Percentiles rank a stretch among this genome's conserved stretches.
Evolutionary conservation across 2,329 filamentous ascomycete species (phyloP).

Genomic region (Colletotrichum sp.): DNA sequence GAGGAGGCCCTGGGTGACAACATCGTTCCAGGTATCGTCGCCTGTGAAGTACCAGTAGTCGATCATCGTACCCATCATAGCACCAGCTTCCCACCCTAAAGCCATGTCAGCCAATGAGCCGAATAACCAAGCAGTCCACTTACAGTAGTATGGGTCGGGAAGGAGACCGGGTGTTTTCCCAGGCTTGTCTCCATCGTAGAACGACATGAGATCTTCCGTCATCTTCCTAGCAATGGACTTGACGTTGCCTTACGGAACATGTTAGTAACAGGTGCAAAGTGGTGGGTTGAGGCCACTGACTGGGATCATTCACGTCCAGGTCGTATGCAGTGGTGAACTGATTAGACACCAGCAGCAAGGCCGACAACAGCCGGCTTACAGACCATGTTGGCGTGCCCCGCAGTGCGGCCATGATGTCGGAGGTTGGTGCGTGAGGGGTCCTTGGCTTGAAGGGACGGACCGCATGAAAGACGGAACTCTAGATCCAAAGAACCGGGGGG

Average conservation of each 20-base stretch:
- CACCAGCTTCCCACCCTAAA: constrained; percentile 75
- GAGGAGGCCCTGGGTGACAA: constrained; percentile 71
- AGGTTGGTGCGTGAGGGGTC: not conserved
- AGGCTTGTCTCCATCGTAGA: constrained; percentile 53
- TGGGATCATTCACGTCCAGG: constrained; percentile 40
- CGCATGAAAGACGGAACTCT: not conserved
- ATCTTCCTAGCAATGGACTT: constrained; percentile 54
- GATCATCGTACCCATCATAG: constrained; percentile 73
- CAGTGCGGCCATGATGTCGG: constrained; percentile 17
- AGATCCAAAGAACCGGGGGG: not conserved
- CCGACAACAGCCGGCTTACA: constrained; percentile 10
- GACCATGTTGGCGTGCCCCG: constrained; percentile 13
- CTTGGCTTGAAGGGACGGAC: constrained; percentile 1
- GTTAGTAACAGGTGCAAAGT: not conserved
- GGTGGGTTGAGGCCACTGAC: constrained; percentile 25
- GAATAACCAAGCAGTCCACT: constrained; percentile 23
- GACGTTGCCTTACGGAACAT: constrained; percentile 49
- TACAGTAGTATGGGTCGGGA: constrained; percentile 61
- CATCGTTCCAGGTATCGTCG: constrained; percentile 73
- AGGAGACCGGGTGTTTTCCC: constrained; percentile 57
- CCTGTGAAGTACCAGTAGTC: constrained; percentile 89
- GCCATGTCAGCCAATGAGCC: not conserved
- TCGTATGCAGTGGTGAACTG: constrained; percentile 36
- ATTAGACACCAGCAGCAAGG: not conserved
- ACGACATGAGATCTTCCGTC: constrained; percentile 44